These are phyloP conservation scores for Spinellus fusiger DNA, from an alignment of 192 early-diverging fungal genomes.

Conservation along the genomic window DNA sequence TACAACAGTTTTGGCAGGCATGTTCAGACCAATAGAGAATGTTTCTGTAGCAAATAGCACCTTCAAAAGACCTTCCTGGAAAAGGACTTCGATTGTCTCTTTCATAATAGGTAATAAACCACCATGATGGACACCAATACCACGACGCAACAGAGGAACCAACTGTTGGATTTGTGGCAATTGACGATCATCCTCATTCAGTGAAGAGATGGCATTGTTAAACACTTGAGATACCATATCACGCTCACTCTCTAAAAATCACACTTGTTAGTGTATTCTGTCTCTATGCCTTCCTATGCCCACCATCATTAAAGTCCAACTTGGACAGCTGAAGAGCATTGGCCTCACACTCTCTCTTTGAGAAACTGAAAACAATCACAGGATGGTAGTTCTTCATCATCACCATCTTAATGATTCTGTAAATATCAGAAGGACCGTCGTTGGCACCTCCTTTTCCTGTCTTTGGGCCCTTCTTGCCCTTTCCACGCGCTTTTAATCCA, in stretches of 20 bases:
- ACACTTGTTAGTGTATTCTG: background rate
- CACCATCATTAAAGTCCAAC: conserved; percentile 82
- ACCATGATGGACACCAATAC: conserved; percentile 96
- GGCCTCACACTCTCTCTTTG: conserved; percentile 87
- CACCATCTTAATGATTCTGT: conserved; percentile 94
- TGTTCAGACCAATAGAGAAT: conserved; percentile 97
- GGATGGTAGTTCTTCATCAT: conserved; percentile 94
- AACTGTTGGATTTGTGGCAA: conserved; percentile 92
- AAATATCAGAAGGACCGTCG: conserved; percentile 72
- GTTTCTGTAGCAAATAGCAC: conserved; percentile 99
- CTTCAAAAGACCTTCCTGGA: conserved; percentile 95
- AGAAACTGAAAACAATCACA: conserved; percentile 97
- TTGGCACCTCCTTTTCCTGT: conserved; percentile 50
- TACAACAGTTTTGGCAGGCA: conserved; percentile 98
- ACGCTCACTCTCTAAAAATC: conserved; percentile 59
- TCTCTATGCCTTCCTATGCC: background rate
- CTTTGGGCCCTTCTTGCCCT: conserved; percentile 43
- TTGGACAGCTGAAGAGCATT: conserved; percentile 89
- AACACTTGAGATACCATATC: conserved; percentile 81
- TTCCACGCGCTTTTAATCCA: conserved; percentile 37
- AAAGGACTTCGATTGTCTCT: conserved; percentile 95
- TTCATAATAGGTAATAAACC: conserved; percentile 94
- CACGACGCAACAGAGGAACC: conserved; percentile 83
- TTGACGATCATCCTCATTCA: conserved; percentile 84
- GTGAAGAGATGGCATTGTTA: conserved; percentile 75